These are phyloP conservation scores for Delitschia confertaspora DNA, from an alignment of 495 filamentous ascomycete genomes.

Conservation along the genomic window DNA sequence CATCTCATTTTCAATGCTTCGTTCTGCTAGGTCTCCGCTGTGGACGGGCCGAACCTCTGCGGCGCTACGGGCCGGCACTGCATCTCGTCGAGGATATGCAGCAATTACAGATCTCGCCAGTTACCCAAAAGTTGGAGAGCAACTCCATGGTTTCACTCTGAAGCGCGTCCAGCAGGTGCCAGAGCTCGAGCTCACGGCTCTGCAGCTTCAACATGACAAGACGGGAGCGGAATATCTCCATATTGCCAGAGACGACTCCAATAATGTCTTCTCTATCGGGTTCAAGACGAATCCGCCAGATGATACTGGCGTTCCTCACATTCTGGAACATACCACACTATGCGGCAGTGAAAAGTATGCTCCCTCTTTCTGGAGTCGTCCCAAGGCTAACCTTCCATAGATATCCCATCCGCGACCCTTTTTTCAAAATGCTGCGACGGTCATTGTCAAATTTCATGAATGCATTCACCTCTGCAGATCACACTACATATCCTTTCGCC, in stretches of 20 bases:
- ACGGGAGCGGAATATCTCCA: slow-evolving; percentile 94
- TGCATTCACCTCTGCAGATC: slow-evolving; percentile 89
- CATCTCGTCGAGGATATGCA: slow-evolving; percentile 42
- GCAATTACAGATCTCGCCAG: slow-evolving; percentile 62
- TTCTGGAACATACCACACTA: slow-evolving; percentile 91
- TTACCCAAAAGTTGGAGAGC: slow-evolving; percentile 68
- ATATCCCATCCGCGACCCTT: slow-evolving; percentile 92
- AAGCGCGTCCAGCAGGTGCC: slow-evolving; percentile 82
- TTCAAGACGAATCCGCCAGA: slow-evolving; percentile 99
- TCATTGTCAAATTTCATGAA: slow-evolving; percentile 99
- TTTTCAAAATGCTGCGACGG: slow-evolving; percentile 98
- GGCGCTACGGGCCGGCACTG: background rate
- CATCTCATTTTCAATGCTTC: slow-evolving; percentile 28
- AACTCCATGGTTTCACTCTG: slow-evolving; percentile 87
- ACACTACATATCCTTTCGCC: slow-evolving; percentile 97
- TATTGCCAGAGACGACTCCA: slow-evolving; percentile 86
- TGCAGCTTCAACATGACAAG: slow-evolving; percentile 83
- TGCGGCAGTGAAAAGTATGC: slow-evolving; percentile 91
- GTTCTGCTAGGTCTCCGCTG: slow-evolving; percentile 14
- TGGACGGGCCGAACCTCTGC: slow-evolving; percentile 6
- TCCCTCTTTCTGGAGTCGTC: background rate
- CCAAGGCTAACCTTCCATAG: slow-evolving; percentile 39
- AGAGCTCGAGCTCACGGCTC: slow-evolving; percentile 82
- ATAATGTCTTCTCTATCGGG: slow-evolving; percentile 98
- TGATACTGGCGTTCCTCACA: slow-evolving; percentile 92